phyloP scores from a whole-genome alignment of 2,329 filamentous ascomycete species.

The Curvularia sp. region DNA sequence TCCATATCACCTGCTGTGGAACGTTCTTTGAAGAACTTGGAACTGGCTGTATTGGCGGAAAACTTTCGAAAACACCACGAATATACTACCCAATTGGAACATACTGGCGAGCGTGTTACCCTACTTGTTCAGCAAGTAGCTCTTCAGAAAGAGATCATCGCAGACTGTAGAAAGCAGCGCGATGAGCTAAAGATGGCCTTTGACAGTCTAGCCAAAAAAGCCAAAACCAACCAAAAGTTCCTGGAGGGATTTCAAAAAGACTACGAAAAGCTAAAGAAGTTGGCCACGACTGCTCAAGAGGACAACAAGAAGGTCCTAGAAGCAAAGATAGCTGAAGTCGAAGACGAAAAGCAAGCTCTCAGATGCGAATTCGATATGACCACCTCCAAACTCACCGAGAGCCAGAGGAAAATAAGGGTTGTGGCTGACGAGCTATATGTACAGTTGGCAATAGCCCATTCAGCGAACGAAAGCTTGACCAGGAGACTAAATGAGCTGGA shows the following conservation, averaged over 20 bases:
- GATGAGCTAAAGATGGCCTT: slow-evolving; percentile 9
- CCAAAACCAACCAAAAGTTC: slow-evolving; percentile 35
- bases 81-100: slow-evolving; percentile 1
- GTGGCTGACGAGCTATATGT: slow-evolving; percentile 28
- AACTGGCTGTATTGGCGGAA: slow-evolving; percentile 21
- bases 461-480: slow-evolving; percentile 21
- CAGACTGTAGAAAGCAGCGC: slow-evolving; percentile 18
- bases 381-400: slow-evolving; percentile 19
- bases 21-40: slow-evolving; percentile 14
- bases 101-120: slow-evolving; percentile 17
- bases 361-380: slow-evolving; percentile 19
- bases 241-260: slow-evolving; percentile 41
- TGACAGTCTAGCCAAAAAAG: slow-evolving; percentile 21
- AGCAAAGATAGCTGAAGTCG: slow-evolving; percentile 28
- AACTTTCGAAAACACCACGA: slow-evolving; percentile 20
- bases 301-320: slow-evolving; percentile 23
- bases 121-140: slow-evolving; percentile 17
- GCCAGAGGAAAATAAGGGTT: slow-evolving; percentile 22
- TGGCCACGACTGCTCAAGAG: slow-evolving; percentile 12
- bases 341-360: slow-evolving; percentile 33
- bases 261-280: slow-evolving; percentile 32
- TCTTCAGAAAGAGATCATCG: slow-evolving; percentile 16
- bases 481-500: slow-evolving; percentile 22
- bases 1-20: slow-evolving; percentile 12
- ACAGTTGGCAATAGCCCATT: slow-evolving; percentile 21